These are phyloP conservation scores for Metarhizium guizhouense DNA, from an alignment of 2,329 filamentous ascomycete genomes.

Conservation along the genomic window DNA sequence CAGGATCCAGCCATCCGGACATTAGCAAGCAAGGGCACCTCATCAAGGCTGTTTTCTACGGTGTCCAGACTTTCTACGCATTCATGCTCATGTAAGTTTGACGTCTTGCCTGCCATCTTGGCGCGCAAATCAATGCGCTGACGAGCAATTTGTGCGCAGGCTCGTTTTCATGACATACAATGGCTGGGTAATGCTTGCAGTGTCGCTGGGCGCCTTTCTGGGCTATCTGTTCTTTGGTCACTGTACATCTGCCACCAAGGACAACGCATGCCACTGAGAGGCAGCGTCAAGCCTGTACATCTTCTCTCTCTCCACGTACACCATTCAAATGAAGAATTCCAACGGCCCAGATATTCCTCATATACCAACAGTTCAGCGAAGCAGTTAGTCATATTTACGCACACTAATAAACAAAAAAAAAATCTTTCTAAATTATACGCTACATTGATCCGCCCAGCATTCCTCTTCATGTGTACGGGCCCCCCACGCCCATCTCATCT, in stretches of 20 bases:
- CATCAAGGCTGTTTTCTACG: conserved; percentile 77
- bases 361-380: not conserved
- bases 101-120: not conserved
- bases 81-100: conserved; percentile 93
- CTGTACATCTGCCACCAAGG: conserved; percentile 63
- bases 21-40: conserved; percentile 62
- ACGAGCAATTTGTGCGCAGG: conserved; percentile 40
- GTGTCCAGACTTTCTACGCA: conserved; percentile 91
- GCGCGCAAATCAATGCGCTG: not conserved
- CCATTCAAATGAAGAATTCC: no score
- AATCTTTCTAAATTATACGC: no score
- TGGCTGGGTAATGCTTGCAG: conserved; percentile 91
- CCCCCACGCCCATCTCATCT: no score
- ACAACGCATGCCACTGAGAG: conserved; percentile 78
- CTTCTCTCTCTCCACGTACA: not conserved
- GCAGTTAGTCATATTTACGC: not conserved
- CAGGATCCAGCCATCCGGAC: conserved; percentile 62
- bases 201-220: conserved; percentile 78
- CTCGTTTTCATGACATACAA: conserved; percentile 99
- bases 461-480: not conserved
- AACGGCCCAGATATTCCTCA: no score
- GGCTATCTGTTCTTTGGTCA: conserved; percentile 79
- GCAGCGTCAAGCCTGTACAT: not conserved
- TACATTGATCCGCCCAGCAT: not conserved
- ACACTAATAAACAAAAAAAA: not conserved